Conservation (phyloP, 2,329 filamentous ascomycete genomes). For the Fusarium oligoseptatum region DNA sequence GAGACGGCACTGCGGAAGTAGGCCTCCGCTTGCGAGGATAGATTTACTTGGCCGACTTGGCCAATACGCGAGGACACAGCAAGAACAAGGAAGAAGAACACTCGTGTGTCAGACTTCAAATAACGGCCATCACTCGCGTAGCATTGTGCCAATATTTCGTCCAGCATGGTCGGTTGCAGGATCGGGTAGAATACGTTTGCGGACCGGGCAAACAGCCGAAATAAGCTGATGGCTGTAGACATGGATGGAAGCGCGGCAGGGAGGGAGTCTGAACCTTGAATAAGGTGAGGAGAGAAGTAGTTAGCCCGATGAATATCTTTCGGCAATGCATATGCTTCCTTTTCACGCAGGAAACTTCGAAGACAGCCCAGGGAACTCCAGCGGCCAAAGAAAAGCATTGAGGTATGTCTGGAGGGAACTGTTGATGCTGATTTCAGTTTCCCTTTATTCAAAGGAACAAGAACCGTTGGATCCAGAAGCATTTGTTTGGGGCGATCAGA, state of each 20-base stretch:
- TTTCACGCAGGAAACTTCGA: background rate
- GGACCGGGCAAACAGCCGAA: background rate
- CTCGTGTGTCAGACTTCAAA: background rate
- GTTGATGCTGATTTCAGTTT: background rate
- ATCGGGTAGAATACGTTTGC: background rate
- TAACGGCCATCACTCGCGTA: background rate
- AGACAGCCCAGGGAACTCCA: background rate
- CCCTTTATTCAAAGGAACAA: background rate
- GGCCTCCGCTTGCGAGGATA: background rate
- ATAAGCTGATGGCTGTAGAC: background rate
- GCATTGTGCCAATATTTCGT: background rate
- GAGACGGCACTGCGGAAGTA: background rate
- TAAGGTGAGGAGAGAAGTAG: background rate
- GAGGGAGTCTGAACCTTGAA: background rate
- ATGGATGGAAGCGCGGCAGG: background rate
- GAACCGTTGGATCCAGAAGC: background rate
- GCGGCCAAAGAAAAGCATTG: background rate
- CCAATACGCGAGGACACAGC: background rate
- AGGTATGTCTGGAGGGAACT: background rate
- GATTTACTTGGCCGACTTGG: background rate
- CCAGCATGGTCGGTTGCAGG: background rate
- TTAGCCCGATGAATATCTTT: background rate
- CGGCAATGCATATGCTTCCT: background rate
- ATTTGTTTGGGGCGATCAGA: background rate
- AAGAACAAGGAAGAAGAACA: background rate